Evolutionary conservation across 768 basidiomycete species (phyloP), one percentile per base, ranked within the genome.

Genomic region (Leccinellum rugosiceps): DNA sequence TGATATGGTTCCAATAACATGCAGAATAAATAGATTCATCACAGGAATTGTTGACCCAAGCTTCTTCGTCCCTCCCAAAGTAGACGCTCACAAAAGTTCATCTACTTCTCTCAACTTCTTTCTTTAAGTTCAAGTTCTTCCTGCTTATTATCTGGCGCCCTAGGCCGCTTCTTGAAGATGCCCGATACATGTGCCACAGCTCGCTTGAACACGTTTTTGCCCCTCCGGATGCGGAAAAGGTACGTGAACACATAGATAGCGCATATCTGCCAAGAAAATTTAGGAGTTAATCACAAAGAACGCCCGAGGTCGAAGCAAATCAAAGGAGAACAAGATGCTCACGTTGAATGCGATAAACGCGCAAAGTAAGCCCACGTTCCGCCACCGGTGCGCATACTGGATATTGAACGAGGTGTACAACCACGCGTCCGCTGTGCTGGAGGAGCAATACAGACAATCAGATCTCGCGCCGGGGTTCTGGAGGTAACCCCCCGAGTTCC

Each of bases 391-490:
- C 58, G 73, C 58, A 58, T 86, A 91, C 47, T 68, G 76, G 31
- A 90, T 86, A 61, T 85, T 86, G 72, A 91, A 88, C 59, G 0
- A 41, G 4, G 17, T 7, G 30, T 19, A 49, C 4, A 70, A 28
- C 60, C 82, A 89, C 43, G 77, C 68, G 66, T 91, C 85, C 0
- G 87, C 83, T 0, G 78, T 78, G n/a, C 75, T 66, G 35, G 77
- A 75, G 3, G 83, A 70, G 65, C 91, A 93, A 72, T 80, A 83
- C 34, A 69, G 59, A 68, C 84, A 85, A 15, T 61, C 62, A 4
- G 65, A 64, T 3, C 72, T 72, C 1, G 74, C 76, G 23, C 65
- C 52, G 0, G 77, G 71, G 56, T 83, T 75, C 25, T 70, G 44
- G n/a, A 85, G 41, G 64, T 83, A 83, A 2, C 84, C 83, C 1